Base-by-base conservation (phyloP, 2,329 filamentous ascomycete genomes). In the Ophiosphaerella korrae region DNA sequence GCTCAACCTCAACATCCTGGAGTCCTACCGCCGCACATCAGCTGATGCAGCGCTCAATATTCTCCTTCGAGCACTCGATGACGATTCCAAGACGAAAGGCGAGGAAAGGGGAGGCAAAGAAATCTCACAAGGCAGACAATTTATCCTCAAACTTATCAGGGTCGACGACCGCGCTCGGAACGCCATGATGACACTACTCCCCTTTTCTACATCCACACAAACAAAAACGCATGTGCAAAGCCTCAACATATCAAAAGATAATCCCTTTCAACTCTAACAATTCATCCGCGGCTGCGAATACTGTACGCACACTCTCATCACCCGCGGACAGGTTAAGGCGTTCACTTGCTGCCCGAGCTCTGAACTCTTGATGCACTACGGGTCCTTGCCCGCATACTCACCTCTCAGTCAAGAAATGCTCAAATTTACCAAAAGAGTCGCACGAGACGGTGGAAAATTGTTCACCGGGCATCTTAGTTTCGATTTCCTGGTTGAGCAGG, bases 391-490 rank as follows among this genome's bases (percentile, higher is more conserved):
- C 0, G 55, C 77, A 0, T 73, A 81, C 7, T 84, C 83, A 0
- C 72, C 77, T 0, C 71, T 91, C 0, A 81, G 78, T 34, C 71
- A 73, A 18, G 81, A 82, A 1, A 88, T 92, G 82, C 78, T 87
- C 0, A 74, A 74, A 1, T 89, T 91, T 60, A 91, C 88, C 1
- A 68, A 80, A 47, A 48, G 35, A 21, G 45, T 42, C 74, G 71
- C 9, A 85, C 88, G 68, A 3, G 78, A 77, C 38, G 75, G 80
- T 21, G 80, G 81, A 1, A 45, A 70, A 12, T 62, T 67, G 3
- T 75, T 89, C 63, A 90, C 87, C 0, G 89, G 89, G 0, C 89
- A 92, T 66, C 68, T 92, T 29, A 87, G 83, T 14, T 87, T 92
- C 46, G 86, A 90, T 66, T 87, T 92, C 55, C 75, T 91, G 57